Conservation (phyloP, 306 rosid species). For the Myrica gale region DNA sequence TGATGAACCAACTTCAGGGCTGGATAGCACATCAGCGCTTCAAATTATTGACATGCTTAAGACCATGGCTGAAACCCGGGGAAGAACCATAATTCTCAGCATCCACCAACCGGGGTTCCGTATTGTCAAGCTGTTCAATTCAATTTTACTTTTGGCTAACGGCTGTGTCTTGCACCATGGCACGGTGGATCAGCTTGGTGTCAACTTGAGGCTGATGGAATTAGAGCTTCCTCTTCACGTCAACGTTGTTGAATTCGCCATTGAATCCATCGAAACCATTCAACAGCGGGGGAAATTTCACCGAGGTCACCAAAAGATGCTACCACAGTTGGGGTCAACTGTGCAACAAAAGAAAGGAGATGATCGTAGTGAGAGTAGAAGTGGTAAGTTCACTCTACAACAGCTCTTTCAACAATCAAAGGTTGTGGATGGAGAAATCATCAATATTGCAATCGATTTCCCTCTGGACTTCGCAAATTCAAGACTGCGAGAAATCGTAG, state of each 20-base stretch:
- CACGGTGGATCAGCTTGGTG: conserved; percentile 59
- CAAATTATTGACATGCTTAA: conserved; percentile 86
- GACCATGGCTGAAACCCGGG: conserved; percentile 71
- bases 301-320: conserved; percentile 29
- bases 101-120: conserved; percentile 94
- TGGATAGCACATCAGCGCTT: conserved; percentile 83
- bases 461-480: conserved; percentile 65
- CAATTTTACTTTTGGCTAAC: conserved; percentile 64
- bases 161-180: conserved; percentile 83
- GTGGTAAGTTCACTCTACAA: conserved; percentile 66
- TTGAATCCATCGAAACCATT: conserved; percentile 70
- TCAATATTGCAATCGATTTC: conserved; percentile 36
- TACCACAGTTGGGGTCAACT: conserved; percentile 23
- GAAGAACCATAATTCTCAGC: conserved; percentile 71
- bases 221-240: conserved; percentile 83
- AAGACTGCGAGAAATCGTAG: conserved; percentile 65
- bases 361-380: conserved; percentile 38
- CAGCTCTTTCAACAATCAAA: conserved; percentile 87
- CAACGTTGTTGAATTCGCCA: conserved; percentile 79
- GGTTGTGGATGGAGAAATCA: conserved; percentile 57
- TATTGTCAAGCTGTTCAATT: conserved; percentile 70
- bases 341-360: conserved; percentile 37
- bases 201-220: conserved; percentile 61
- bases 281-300: conserved; percentile 38
- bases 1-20: conserved; percentile 97